Evolutionary conservation across 164 flowering plant species (phyloP).

Genomic region (Piper betle): DNA sequence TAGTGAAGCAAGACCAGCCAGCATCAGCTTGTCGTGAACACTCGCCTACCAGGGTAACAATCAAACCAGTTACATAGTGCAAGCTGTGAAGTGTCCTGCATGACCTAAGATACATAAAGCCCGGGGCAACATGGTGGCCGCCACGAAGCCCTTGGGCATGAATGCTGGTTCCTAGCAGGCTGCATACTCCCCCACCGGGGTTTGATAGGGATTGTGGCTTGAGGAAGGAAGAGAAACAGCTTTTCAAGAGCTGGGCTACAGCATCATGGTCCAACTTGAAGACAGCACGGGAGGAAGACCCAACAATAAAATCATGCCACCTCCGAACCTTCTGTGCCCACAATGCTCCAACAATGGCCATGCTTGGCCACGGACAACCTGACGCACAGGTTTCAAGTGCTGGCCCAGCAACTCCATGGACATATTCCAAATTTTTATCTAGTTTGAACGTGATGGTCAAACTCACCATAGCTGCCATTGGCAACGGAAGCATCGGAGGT

Average conservation of each 20-base stretch:
- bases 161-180: slow-evolving; percentile 47
- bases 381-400: slow-evolving; percentile 57
- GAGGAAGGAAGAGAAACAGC: slow-evolving; percentile 65
- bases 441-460: slow-evolving; percentile 84
- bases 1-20: slow-evolving; percentile 24
- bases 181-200: slow-evolving; percentile 32
- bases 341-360: slow-evolving; percentile 58
- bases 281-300: slow-evolving; percentile 48
- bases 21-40: slow-evolving; percentile 35
- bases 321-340: slow-evolving; percentile 90
- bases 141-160: slow-evolving; percentile 26
- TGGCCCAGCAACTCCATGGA: slow-evolving; percentile 56
- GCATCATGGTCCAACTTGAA: slow-evolving; percentile 62
- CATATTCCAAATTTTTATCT: slow-evolving; percentile 46
- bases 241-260: slow-evolving; percentile 59
- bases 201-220: slow-evolving; percentile 23
- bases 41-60: slow-evolving; percentile 44
- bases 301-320: slow-evolving; percentile 71
- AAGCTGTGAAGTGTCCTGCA: slow-evolving; percentile 42
- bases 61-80: slow-evolving; percentile 34
- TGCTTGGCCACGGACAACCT: slow-evolving; percentile 72
- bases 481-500: slow-evolving; percentile 63
- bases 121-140: slow-evolving; percentile 41
- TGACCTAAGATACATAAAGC: slow-evolving; percentile 62
- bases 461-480: slow-evolving; percentile 84